Percentiles rank a stretch among this genome's conserved stretches.
phyloP scores from a whole-genome alignment of 257 asterid genomes.

The Nyctanthes arbortristis region DNA sequence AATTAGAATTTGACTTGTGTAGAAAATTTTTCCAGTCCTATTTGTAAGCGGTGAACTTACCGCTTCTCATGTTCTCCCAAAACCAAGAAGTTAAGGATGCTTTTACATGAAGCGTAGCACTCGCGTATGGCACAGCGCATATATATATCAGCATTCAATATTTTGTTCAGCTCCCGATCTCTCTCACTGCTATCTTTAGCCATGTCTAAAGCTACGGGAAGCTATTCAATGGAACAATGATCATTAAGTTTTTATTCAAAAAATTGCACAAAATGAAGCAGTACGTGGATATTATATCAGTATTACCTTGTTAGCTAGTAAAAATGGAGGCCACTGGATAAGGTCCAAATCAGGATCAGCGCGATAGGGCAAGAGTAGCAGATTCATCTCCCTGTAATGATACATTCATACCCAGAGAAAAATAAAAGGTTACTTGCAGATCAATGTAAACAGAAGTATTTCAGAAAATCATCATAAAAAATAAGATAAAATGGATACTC shows the following conservation, averaged over 20 bases:
- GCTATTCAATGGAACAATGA: conserved; percentile 45
- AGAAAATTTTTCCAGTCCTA: conserved; percentile 1
- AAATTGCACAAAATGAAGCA: conserved; percentile 23
- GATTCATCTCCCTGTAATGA: conserved; percentile 76
- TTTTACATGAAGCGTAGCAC: conserved; percentile 89
- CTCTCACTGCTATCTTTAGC: conserved; percentile 89
- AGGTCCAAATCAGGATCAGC: conserved; percentile 91
- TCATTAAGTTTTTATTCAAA: not conserved
- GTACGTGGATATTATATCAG: conserved; percentile 16
- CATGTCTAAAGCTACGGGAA: conserved; percentile 97
- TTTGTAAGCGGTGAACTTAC: conserved; percentile 47
- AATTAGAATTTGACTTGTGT: conserved; percentile 12
- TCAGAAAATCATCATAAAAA: not conserved
- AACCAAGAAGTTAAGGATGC: conserved; percentile 74
- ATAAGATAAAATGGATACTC: not conserved
- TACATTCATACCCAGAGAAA: not conserved
- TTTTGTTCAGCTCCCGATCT: conserved; percentile 88
- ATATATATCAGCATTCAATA: conserved; percentile 67
- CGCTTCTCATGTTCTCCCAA: conserved; percentile 69
- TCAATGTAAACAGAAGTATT: not conserved
- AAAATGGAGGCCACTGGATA: conserved; percentile 98
- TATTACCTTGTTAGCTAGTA: conserved; percentile 97
- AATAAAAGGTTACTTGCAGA: not conserved
- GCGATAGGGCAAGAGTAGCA: conserved; percentile 87
- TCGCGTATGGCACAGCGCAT: conserved; percentile 91